phyloP scores from a whole-genome alignment of 768 basidiomycete species.

The Lactarius deliciosus region DNA sequence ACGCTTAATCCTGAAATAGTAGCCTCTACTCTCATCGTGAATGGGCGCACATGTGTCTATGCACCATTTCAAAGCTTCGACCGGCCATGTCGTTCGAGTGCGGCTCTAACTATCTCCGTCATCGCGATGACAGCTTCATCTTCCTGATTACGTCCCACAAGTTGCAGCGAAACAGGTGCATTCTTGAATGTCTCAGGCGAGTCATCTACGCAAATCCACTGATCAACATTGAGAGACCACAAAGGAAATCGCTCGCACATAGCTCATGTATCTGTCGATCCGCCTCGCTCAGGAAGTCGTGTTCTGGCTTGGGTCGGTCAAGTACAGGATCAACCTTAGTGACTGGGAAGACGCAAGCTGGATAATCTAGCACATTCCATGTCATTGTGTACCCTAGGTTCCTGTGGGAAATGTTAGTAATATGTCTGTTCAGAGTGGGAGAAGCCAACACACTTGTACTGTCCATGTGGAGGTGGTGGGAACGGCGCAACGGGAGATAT shows the following conservation, averaged over 20 bases:
- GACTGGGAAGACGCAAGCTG: conserved; percentile 48
- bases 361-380: conserved; percentile 50
- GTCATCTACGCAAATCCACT: conserved; percentile 20
- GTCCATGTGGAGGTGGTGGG: conserved; percentile 47
- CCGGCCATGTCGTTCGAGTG: conserved; percentile 31
- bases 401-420: conserved; percentile 31
- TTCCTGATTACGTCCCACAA: conserved; percentile 48
- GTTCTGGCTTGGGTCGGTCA: conserved; percentile 39
- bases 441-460: conserved; percentile 39
- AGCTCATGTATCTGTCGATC: conserved; percentile 47
- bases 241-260: conserved; percentile 40
- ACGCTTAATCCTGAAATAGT: background rate
- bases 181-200: conserved; percentile 41
- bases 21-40: background rate
- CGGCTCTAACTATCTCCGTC: conserved; percentile 45
- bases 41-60: background rate
- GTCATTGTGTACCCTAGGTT: conserved; percentile 47
- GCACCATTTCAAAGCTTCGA: background rate
- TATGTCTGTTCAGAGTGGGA: background rate
- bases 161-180: conserved; percentile 50
- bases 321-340: conserved; percentile 45
- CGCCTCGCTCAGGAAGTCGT: conserved; percentile 43
- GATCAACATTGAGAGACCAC: background rate
- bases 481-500: conserved; percentile 47
- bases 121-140: conserved; percentile 54